Percentiles rank a stretch among this genome's conserved stretches.
Evolutionary conservation across 140 eudicot genomes (phyloP).

Genomic region (Cichorium intybus): DNA sequence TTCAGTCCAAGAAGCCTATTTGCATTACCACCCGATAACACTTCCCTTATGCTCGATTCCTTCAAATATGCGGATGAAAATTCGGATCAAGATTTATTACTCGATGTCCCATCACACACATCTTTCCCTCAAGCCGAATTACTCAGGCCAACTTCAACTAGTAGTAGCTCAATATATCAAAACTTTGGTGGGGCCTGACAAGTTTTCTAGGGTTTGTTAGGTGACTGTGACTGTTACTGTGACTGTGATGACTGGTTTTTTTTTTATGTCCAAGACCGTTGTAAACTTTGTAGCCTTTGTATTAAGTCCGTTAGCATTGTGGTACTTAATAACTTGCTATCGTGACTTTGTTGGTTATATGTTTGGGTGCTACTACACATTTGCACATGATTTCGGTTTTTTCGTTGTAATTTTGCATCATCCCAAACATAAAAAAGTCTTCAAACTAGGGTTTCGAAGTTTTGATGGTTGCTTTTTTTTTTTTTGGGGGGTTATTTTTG

Average conservation of each 20-base stretch:
- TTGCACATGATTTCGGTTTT: constrained; percentile 26
- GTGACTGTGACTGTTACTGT: no score
- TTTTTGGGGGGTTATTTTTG: constrained; percentile 39
- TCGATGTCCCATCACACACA: constrained; percentile 80
- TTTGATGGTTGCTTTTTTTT: constrained; percentile 28
- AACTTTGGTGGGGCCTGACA: constrained; percentile 46
- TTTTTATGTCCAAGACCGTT: constrained; percentile 6
- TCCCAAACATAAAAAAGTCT: constrained; percentile 26
- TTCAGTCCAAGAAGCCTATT: constrained; percentile 64
- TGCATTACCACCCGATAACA: constrained; percentile 58
- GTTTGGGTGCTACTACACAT: background rate
- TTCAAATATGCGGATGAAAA: constrained; percentile 48
- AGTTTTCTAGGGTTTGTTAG: constrained; percentile 35
- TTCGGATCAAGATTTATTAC: constrained; percentile 73
- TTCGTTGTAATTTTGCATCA: constrained; percentile 24
- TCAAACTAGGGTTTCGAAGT: constrained; percentile 38
- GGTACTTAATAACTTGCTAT: constrained; percentile 31
- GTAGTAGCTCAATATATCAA: constrained; percentile 74
- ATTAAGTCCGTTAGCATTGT: constrained; percentile 3
- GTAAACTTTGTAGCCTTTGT: constrained; percentile 38
- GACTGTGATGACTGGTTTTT: background rate
- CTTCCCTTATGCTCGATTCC: constrained; percentile 57
- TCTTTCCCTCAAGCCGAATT: constrained; percentile 96
- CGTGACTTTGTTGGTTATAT: constrained; percentile 35
- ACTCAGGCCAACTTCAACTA: constrained; percentile 56